Conservation (phyloP, 257 asterid species). For the Solanum corneliomulleri region DNA sequence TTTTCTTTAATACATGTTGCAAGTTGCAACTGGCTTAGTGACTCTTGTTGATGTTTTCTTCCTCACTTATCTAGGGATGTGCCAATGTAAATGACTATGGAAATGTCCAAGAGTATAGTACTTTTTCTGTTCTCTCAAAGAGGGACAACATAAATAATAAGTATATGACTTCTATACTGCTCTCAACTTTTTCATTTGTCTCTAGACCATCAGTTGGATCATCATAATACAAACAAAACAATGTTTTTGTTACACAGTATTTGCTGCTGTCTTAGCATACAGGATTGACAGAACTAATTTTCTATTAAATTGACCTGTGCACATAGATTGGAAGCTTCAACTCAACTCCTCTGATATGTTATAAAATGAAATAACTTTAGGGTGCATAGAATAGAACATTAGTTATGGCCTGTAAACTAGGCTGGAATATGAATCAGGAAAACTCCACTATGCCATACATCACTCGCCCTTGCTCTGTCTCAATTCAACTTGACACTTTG, state of each 20-base stretch:
- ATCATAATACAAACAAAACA: background rate
- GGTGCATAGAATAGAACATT: background rate
- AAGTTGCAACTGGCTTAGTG: background rate
- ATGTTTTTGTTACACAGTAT: background rate
- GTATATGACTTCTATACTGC: background rate
- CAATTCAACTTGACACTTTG: too few relatives aligned
- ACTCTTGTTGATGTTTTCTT: background rate
- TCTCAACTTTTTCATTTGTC: background rate
- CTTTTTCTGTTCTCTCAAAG: background rate
- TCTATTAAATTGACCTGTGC: background rate
- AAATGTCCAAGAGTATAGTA: background rate
- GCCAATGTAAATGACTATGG: slow-evolving; percentile 3
- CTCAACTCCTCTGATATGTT: background rate
- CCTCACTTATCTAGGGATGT: background rate
- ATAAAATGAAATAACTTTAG: background rate
- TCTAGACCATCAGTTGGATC: background rate
- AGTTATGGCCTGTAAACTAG: background rate
- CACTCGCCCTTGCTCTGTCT: background rate
- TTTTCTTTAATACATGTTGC: background rate
- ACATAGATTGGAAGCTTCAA: background rate
- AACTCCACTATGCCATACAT: background rate
- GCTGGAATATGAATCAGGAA: background rate
- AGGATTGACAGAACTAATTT: background rate
- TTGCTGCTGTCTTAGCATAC: background rate
- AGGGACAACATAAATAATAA: background rate